phyloP scores from a whole-genome alignment of 148 eudicot species.

The Oxyria digyna region DNA sequence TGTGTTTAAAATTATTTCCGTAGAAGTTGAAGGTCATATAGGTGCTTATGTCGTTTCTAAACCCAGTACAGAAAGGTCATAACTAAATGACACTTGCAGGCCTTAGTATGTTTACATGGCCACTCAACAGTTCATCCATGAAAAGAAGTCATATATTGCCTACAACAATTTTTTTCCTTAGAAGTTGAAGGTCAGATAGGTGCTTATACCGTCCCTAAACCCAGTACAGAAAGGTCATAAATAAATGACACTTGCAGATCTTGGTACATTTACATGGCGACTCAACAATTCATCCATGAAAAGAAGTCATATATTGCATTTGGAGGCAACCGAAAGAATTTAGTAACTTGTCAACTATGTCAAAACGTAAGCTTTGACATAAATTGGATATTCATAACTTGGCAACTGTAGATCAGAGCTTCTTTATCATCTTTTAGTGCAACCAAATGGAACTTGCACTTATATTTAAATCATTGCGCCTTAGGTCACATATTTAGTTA shows the following conservation, averaged over 20 bases:
- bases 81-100: neutral
- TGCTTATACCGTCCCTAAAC: neutral
- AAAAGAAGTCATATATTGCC: neutral
- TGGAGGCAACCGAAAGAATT: neutral
- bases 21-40: neutral
- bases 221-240: neutral
- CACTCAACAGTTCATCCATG: neutral
- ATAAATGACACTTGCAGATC: neutral
- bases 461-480: neutral
- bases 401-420: neutral
- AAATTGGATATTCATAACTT: no score
- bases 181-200: neutral
- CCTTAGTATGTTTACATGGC: neutral
- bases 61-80: neutral
- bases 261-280: neutral
- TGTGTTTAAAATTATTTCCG: neutral
- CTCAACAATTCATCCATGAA: neutral
- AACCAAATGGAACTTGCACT: neutral
- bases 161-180: neutral
- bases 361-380: neutral
- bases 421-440: neutral
- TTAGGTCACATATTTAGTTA: neutral
- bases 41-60: neutral
- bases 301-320: neutral
- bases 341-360: neutral